phyloP scores from a whole-genome alignment of 768 basidiomycete species.

The Ephemerocybe angulata region DNA sequence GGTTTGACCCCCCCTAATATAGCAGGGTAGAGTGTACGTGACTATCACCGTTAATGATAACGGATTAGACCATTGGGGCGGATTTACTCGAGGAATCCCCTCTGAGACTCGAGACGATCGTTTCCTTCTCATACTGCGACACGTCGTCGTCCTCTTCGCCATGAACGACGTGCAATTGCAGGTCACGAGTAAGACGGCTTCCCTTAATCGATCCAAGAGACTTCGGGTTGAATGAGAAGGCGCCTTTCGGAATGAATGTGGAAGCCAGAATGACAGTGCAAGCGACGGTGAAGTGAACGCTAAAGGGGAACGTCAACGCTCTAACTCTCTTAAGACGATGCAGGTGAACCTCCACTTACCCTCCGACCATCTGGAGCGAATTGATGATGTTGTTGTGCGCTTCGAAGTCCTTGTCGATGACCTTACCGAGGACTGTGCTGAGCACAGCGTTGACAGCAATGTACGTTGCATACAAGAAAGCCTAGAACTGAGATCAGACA shows the following conservation, averaged over 20 bases:
- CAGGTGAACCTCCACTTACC: no score
- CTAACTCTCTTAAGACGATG: neutral
- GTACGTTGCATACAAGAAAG: slow-evolving; percentile 33
- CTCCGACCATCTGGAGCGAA: slow-evolving; percentile 25
- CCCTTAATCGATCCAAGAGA: slow-evolving; percentile 13
- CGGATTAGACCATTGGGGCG: no score
- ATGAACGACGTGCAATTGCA: neutral
- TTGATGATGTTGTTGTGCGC: slow-evolving; percentile 18
- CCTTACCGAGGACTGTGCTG: slow-evolving; percentile 25
- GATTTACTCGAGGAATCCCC: no score
- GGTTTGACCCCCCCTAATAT: no score
- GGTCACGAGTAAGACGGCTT: neutral
- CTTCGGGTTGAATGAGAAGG: slow-evolving; percentile 32
- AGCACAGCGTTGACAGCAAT: slow-evolving; percentile 23
- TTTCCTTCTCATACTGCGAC: neutral
- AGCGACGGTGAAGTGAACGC: slow-evolving; percentile 28
- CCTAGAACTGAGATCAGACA: slow-evolving; percentile 5
- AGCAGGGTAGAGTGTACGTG: no score
- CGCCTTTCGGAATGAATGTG: slow-evolving; percentile 27
- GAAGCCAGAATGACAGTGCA: slow-evolving; percentile 25
- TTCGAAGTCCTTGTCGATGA: slow-evolving; percentile 26
- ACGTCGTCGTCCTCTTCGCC: neutral
- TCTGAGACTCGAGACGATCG: no score
- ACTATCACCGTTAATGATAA: no score
- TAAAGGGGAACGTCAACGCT: neutral